A percentile compares a stretch with the other conserved stretches of the same genome.
Evolutionary conservation across 805 yeast species (phyloP).

Genomic region (Blastobotrys terrestris): DNA sequence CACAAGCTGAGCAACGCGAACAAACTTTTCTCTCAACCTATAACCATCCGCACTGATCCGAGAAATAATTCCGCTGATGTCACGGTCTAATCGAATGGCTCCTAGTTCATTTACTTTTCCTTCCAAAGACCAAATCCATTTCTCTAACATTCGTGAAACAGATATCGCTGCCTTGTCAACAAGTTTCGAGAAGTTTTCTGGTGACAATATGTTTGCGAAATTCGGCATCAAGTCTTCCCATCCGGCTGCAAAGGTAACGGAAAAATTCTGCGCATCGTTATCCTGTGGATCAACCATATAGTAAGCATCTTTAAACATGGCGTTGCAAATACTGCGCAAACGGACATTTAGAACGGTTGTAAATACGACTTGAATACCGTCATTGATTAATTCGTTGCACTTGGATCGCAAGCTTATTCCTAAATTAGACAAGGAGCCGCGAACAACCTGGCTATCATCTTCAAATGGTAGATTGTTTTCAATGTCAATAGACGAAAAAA

Average conservation of each 20-base stretch:
- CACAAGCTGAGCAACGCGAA: slow-evolving; percentile 77
- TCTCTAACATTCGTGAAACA: slow-evolving; percentile 54
- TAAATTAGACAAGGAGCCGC: slow-evolving; percentile 20
- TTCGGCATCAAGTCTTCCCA: slow-evolving; percentile 68
- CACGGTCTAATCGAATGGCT: slow-evolving; percentile 75
- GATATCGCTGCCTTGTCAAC: slow-evolving; percentile 48
- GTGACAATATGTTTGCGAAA: slow-evolving; percentile 51
- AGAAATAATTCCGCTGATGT: slow-evolving; percentile 64
- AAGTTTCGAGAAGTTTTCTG: slow-evolving; percentile 43
- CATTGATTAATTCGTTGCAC: slow-evolving; percentile 37
- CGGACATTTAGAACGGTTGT: slow-evolving; percentile 34
- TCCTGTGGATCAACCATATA: slow-evolving; percentile 30
- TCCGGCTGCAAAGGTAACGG: slow-evolving; percentile 44
- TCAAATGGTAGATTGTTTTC: slow-evolving; percentile 24
- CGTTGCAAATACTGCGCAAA: slow-evolving; percentile 32
- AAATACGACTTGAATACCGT: slow-evolving; percentile 39
- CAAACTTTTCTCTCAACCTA: slow-evolving; percentile 67
- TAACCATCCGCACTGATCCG: slow-evolving; percentile 63
- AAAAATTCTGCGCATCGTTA: slow-evolving; percentile 17
- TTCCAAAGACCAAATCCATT: slow-evolving; percentile 59
- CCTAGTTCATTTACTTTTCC: slow-evolving; percentile 76
- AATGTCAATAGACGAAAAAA: slow-evolving; percentile 40
- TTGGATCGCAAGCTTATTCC: slow-evolving; percentile 28
- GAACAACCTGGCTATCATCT: slow-evolving; percentile 19
- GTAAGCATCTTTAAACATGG: slow-evolving; percentile 36